Evolutionary conservation across 139 green algal species (phyloP).

Genomic region (Picochlorum costavermella): DNA sequence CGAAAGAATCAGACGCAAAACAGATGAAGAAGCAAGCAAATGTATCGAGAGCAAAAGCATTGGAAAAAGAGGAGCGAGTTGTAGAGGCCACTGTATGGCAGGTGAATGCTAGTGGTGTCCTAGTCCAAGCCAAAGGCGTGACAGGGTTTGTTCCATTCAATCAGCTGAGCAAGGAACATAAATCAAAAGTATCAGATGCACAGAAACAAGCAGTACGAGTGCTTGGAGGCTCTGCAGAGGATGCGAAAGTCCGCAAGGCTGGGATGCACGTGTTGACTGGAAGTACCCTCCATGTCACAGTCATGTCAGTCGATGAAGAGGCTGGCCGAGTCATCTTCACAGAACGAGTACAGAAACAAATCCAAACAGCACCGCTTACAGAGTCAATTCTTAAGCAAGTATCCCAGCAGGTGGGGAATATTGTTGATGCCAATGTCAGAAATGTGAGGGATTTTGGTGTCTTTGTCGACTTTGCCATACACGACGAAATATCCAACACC

Average conservation of each 20-base stretch:
- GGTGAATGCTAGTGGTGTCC: slow-evolving; percentile 17
- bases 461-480: slow-evolving; percentile 25
- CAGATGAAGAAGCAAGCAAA: background rate
- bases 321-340: slow-evolving; percentile 3
- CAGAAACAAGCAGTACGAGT: background rate
- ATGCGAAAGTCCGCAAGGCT: background rate
- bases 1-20: background rate
- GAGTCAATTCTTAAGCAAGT: background rate
- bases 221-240: slow-evolving; percentile 2
- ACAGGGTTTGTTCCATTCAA: slow-evolving; percentile 24
- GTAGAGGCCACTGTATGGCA: slow-evolving; percentile 15
- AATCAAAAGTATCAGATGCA: background rate
- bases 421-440: background rate
- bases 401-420: slow-evolving; percentile 2
- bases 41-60: slow-evolving; percentile 3
- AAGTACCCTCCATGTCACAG: background rate
- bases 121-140: slow-evolving; percentile 8
- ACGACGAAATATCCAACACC: background rate
- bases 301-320: slow-evolving; percentile 10
- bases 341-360: background rate
- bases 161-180: background rate
- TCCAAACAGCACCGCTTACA: background rate
- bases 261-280: slow-evolving; percentile 9
- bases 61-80: background rate
- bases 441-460: slow-evolving; percentile 24